Conservation (phyloP, 1,284 basidiomycete genomes). For the Ustilago cynodontis region DNA sequence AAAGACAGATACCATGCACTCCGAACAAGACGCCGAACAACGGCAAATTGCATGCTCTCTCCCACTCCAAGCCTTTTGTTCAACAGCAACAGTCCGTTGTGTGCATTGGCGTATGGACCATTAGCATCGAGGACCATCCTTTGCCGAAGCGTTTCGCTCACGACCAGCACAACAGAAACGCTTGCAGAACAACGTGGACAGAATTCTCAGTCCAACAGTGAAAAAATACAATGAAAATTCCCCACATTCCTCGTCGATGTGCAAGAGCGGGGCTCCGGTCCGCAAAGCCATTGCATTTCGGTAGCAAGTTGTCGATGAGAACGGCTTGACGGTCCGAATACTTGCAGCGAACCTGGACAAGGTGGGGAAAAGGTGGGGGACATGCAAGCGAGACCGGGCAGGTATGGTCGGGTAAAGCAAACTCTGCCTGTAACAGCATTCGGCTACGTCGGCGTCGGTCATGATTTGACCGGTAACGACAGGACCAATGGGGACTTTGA, state of each 20-base stretch:
- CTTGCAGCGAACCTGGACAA: not conserved
- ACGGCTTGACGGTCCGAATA: not conserved
- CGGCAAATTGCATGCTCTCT: not conserved
- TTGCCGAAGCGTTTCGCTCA: too few relatives aligned
- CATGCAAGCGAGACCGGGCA: not conserved
- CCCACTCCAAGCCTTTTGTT: not conserved
- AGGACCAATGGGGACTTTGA: not conserved
- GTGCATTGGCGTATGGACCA: not conserved
- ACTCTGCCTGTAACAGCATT: not conserved
- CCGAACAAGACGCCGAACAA: slow-evolving; percentile 8
- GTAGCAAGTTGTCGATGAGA: not conserved
- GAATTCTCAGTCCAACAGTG: slow-evolving; percentile 10
- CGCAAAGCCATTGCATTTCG: not conserved
- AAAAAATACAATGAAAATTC: not conserved
- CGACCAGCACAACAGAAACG: too few relatives aligned
- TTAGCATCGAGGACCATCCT: too few relatives aligned
- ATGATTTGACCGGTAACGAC: not conserved
- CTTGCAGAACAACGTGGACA: slow-evolving; percentile 17
- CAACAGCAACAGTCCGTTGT: not conserved
- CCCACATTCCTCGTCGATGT: not conserved
- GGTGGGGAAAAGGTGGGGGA: not conserved
- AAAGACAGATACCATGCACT: not conserved
- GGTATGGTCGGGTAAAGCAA: not conserved
- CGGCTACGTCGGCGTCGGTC: not conserved
- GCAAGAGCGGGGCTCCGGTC: not conserved